Base-by-base conservation (phyloP, 2,329 filamentous ascomycete species). In the Aspergillus candidus region DNA sequence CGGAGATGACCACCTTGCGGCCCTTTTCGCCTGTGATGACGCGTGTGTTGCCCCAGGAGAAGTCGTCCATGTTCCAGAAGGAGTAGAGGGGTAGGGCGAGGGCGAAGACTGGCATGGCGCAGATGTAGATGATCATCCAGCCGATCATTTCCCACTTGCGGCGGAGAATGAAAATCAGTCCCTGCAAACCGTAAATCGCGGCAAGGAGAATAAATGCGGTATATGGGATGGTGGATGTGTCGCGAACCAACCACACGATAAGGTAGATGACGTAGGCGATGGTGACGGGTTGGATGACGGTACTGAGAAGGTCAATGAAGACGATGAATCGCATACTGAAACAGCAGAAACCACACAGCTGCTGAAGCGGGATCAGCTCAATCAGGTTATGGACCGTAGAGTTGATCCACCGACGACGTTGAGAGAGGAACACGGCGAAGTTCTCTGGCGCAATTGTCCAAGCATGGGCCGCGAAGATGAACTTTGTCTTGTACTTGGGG, bases 61-160 rank as follows among this genome's bases (percentile, higher is more conserved):
- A 98, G 71, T 98, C 93, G 68, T 98, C 93, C 93, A 97, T 97
- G 72, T 96, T 80, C 93, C 93, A 98, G 79, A 98, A 98, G 39
- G 91, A 78, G 67, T 97, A 97, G 22, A 98, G 72, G 1, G 93
- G 93, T 35, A 98, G 77, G 46, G 79, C 89, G 51, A 94, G 88
- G 35, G 87, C 84, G 76, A 95, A 98, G 52, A 98, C 80, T 1
- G 91, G 91, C 49, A 94, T 86, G 43, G 93, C 91, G 27, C 93
- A 51, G 47, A 98, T 79, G 68, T 98, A 98, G 51, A 98, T 82
- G 55, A 98, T 76, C 89, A 98, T 96, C 93, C 93, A 98, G 31
- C 91, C 93, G 56, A 98, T 85, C 91, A 97, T 97, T 67, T 98
- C 91, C 93, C 93, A 98, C 73, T 96, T 96, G 60, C 91, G 86